These are phyloP conservation scores for Allomyces macrogynus DNA, from an alignment of 192 early-diverging fungal species.

Conservation along the genomic window DNA sequence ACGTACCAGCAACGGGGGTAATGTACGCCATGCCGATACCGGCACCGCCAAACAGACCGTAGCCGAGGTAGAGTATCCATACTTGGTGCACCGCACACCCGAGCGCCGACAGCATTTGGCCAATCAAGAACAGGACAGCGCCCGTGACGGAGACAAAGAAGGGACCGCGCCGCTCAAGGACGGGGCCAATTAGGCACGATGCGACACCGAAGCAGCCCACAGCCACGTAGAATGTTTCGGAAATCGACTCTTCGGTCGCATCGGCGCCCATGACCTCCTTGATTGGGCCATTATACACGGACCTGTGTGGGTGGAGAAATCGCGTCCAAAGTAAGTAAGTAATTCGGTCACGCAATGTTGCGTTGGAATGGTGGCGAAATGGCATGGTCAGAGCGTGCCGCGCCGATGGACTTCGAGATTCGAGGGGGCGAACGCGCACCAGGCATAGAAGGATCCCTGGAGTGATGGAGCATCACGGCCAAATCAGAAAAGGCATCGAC, in stretches of 20 bases:
- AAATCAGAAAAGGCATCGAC: too few relatives aligned
- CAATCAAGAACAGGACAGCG: conserved; percentile 21
- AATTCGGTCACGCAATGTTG: too few relatives aligned
- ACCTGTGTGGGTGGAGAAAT: neutral
- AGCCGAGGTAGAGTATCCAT: conserved; percentile 39
- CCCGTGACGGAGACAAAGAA: conserved; percentile 26
- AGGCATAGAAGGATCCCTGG: conserved; percentile 36
- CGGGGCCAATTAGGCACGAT: conserved; percentile 30
- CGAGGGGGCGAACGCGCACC: conserved; percentile 32
- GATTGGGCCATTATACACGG: conserved; percentile 24
- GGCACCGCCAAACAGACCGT: conserved; percentile 36
- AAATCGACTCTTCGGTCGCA: conserved; percentile 13
- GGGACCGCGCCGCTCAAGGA: conserved; percentile 37
- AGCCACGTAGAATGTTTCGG: conserved; percentile 39
- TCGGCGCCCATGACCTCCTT: conserved; percentile 1
- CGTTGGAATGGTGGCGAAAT: too few relatives aligned
- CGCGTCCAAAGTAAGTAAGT: too few relatives aligned
- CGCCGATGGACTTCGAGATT: too few relatives aligned
- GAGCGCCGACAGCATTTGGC: conserved; percentile 32
- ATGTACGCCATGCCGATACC: conserved; percentile 43
- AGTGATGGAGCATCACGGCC: too few relatives aligned
- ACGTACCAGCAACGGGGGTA: conserved; percentile 22
- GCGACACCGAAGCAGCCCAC: conserved; percentile 32
- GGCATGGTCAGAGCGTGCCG: too few relatives aligned
- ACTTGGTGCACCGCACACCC: conserved; percentile 29